Conservation (phyloP, 192 early-diverging fungal genomes). For the Coemansia umbellata region DNA sequence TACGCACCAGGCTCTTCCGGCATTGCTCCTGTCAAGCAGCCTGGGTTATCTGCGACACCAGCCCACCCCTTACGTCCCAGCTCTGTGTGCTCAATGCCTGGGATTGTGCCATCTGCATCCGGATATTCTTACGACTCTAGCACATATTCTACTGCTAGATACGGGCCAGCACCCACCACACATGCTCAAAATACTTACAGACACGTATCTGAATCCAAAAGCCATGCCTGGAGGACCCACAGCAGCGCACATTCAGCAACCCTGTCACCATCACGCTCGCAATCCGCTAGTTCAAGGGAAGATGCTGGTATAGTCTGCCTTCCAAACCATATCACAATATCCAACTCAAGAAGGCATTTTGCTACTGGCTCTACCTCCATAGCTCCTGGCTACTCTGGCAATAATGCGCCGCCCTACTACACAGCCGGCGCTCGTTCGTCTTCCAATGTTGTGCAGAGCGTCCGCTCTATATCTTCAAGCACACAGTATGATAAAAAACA, state of each 20-base stretch:
- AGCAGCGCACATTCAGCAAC: background rate
- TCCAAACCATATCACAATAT: background rate
- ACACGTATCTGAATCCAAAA: slow-evolving; percentile 13
- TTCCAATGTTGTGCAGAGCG: slow-evolving; percentile 1
- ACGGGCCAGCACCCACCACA: background rate
- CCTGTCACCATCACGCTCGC: background rate
- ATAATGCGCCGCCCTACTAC: slow-evolving; percentile 1
- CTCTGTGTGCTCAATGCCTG: slow-evolving; percentile 38
- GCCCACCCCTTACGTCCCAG: slow-evolving; percentile 12
- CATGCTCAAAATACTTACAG: slow-evolving; percentile 1
- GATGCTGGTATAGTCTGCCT: background rate
- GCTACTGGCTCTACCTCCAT: background rate
- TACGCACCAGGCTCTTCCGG: slow-evolving; percentile 5
- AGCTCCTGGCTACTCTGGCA: background rate
- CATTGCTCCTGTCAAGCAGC: background rate
- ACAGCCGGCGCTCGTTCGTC: background rate
- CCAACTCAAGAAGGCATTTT: background rate
- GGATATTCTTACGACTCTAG: background rate
- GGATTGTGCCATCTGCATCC: background rate
- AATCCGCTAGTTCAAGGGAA: background rate
- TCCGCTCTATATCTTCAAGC: background rate
- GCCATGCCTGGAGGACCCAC: slow-evolving; percentile 13
- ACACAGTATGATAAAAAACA: slow-evolving; percentile 14
- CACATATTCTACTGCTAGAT: background rate
- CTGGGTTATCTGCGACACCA: background rate